Base-by-base conservation (phyloP, 257 asterid species). In the Ligustrum vulgare region DNA sequence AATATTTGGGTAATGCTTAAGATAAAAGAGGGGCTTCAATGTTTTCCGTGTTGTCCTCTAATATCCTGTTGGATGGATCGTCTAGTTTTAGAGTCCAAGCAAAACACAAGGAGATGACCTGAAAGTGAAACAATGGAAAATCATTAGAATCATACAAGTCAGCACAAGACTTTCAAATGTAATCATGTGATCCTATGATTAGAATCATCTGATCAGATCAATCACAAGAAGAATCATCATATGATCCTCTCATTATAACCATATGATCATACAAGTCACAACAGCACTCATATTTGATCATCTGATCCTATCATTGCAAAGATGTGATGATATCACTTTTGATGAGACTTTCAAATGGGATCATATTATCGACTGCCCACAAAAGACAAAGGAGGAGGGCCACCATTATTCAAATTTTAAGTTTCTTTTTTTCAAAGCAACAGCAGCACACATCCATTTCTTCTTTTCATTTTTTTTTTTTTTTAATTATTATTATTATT, bases 11-110 rank as follows among this genome's bases (percentile, higher is more conserved):
- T 58, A 12, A 72, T 33, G 34, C 34, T 84, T 67, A 91, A 16
- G 96, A 77, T 8, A 94, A 73, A 39, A 94, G 94, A 34, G 96
- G 94, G 35, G 94, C 82, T 82, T 92, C 97, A 1, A 78, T 75
- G 75, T 85, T 91, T 65, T 88, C 93, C 43, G 51, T 47, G 51
- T 69, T 63, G 45, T 72, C 87, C 6, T 82, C 88, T 11, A 41
- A 1, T 6, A 64, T 54, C 71, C 78, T 77, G 45, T 80, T 79
- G 5, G 88, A 54, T 22, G 86, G 88, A 16, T 77, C 67, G 8
- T 87, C 87, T 22, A 86, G 76, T 60, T 89, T 84, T 22, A 94
- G 76, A 1, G 84, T 82, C 86, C 87, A 87, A n/a, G 97, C 94
- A 60, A 84, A 87, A 79, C 78, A 83, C 69, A 92, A 69, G 2